Base-by-base conservation (phyloP, 345 rosid species). In the Triadica sebifera region DNA sequence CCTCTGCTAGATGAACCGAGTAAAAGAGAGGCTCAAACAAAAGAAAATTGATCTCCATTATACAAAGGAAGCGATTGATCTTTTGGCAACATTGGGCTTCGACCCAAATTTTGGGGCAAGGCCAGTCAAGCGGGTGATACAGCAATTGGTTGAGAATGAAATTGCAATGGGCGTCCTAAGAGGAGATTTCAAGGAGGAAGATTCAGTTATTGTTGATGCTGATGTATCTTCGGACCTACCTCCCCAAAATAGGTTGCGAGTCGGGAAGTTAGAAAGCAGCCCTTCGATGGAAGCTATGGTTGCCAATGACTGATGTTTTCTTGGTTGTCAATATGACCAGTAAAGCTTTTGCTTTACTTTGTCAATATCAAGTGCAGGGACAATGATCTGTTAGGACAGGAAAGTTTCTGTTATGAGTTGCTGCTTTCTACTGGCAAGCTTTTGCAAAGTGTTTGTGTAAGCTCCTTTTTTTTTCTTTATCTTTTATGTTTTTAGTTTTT, bases 81-180 rank as follows among this genome's bases (percentile, higher is more conserved):
- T 93, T 12, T 84, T 93, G 22, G 89, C 86, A 22, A 89, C 80
- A 37, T 72, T 93, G 25, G 97, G 97, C 0, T 95, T 93, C 16
- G 97, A 95, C 75, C 96, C 93, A 0, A 95, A 95, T 79, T 91
- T 86, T 7, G 99, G 99, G 0, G 98, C 97, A 7, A 86, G 94
- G 71, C 96, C 98, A 0, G 92, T 95, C 43, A 95, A 93, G 86
- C 83, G 98, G 78, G 93, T 91, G 50, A 95, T 95, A 75, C 99
- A 93, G 53, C 96, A 93, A 73, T 57, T 89, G 85, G 97, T 95
- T 4, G 94, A 91, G 86, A 91, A 93, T 29, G 91, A 95, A 76
- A 81, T 95, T 8, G 96, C 97, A 5, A 81, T 95, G 76, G 93
- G 91, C 13, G 79, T 91, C 70, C 41, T 95, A 81, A 90, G 89